Base-by-base conservation (phyloP, 2,329 filamentous ascomycete species). In the Mycocentrospora acerina region DNA sequence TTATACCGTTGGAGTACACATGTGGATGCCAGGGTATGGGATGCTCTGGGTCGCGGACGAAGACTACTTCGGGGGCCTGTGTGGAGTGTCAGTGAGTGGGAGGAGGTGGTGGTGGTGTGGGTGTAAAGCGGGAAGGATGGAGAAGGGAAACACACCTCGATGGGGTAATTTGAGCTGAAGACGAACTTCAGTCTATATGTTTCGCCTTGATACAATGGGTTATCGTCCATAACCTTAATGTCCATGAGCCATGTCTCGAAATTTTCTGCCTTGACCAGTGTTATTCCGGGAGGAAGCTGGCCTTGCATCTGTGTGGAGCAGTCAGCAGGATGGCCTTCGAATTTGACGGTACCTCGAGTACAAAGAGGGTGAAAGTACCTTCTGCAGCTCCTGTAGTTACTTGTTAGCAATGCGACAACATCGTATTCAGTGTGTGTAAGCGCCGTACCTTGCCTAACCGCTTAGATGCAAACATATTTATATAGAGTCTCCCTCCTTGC, bases 1-100 rank as follows among this genome's bases (percentile, higher is more conserved):
- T 98, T 67, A 97, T 95, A 56, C 93, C 93, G 69, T 98, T 98
- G 56, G 87, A 93, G 74, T 98, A 98, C 68, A 98, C 88, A 72
- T 98, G 93, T 3, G 93, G 93, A 61, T 98, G 93, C 67, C 95
- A 90, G 1, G 93, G 93, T 57, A 98, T 90, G 2, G 76, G 72
- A 28, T 79, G 77, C 26, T 59, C 58, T 24, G 80, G 67, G 36
- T 80, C 72, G 55, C 82, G 76, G 38, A 88, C 77, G 62, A 98
- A 98, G 40, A 87, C 86, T 51, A 97, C 93, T 75, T 98, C 93
- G 16, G 93, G 93, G 0, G 93, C 86, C 91, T 95, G 57, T 28
- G 10, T 7, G 10, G 1, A 13, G 18, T 3, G 37, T 37, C n/a
- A 40, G 35, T 28, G 15, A 29, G 31, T 17, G 22, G 8, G 18